Conservation (phyloP, 345 rosid species). For the Camelina laxa region DNA sequence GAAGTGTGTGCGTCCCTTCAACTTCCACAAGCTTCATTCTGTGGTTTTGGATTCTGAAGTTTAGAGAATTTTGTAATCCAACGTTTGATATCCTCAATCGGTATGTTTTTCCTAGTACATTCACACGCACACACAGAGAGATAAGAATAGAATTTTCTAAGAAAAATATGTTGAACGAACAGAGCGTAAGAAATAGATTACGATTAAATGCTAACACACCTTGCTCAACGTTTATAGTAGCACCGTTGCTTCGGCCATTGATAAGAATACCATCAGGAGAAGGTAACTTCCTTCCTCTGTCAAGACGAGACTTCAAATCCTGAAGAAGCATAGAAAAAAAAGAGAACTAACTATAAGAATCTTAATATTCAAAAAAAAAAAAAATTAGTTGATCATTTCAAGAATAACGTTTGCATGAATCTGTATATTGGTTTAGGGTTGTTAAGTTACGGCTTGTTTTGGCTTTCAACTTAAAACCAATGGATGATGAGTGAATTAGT, state of each 20-base stretch:
- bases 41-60: conserved; percentile 57
- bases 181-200: background rate
- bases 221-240: conserved; percentile 71
- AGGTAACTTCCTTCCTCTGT: conserved; percentile 70
- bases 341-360: background rate
- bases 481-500: too few species aligned
- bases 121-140: background rate
- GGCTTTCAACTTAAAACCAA: too few species aligned
- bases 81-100: conserved; percentile 65
- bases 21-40: conserved; percentile 63
- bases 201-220: conserved; percentile 50
- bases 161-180: background rate
- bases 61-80: conserved; percentile 57
- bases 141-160: background rate
- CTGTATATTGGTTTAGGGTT: background rate
- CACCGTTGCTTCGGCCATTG: conserved; percentile 83
- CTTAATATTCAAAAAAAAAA: background rate
- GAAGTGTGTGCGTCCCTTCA: conserved; percentile 66
- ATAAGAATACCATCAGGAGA: conserved; percentile 85
- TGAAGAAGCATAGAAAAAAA: conserved; percentile 24
- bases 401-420: background rate
- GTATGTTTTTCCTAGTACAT: conserved; percentile 53
- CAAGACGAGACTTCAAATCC: conserved; percentile 64
- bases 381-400: background rate
- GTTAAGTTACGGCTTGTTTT: too few species aligned